A percentile compares a stretch with the other conserved stretches of the same genome.
Conservation (phyloP, 208 protist genomes). For the Acanthamoeba lenticulata region DNA sequence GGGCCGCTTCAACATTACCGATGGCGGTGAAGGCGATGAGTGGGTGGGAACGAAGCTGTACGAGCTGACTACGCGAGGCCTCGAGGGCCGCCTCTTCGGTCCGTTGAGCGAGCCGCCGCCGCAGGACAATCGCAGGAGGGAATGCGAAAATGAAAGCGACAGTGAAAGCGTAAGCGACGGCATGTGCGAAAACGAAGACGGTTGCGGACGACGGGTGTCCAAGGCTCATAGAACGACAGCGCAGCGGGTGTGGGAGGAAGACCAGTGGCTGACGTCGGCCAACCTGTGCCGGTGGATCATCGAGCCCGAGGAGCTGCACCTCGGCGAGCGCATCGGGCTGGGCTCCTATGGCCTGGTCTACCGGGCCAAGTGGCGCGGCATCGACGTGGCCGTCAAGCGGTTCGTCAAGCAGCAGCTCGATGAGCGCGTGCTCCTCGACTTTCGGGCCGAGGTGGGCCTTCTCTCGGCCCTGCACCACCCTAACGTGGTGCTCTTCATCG, state of each 20-base stretch:
- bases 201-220: not conserved
- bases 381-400: slow-evolving; percentile 43
- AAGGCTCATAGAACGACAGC: not conserved
- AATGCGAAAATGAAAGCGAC: not conserved
- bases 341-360: slow-evolving; percentile 35
- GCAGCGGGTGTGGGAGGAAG: not conserved
- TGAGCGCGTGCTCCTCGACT: slow-evolving; percentile 69
- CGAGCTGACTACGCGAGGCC: not conserved
- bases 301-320: not conserved
- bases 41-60: not conserved
- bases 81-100: not conserved
- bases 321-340: not conserved
- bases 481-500: slow-evolving; percentile 80
- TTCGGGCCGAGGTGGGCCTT: slow-evolving; percentile 76
- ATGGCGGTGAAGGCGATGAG: not conserved
- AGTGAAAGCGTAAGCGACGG: not conserved
- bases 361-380: not conserved
- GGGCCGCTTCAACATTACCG: not conserved
- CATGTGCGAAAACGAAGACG: not conserved
- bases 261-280: not conserved
- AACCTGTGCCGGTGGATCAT: not conserved
- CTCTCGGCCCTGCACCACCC: slow-evolving; percentile 73
- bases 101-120: not conserved
- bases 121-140: no score
- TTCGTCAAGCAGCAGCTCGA: slow-evolving; percentile 47